Evolutionary conservation across 345 rosid genomes (phyloP).

Genomic region (Geranium rotundifolium): DNA sequence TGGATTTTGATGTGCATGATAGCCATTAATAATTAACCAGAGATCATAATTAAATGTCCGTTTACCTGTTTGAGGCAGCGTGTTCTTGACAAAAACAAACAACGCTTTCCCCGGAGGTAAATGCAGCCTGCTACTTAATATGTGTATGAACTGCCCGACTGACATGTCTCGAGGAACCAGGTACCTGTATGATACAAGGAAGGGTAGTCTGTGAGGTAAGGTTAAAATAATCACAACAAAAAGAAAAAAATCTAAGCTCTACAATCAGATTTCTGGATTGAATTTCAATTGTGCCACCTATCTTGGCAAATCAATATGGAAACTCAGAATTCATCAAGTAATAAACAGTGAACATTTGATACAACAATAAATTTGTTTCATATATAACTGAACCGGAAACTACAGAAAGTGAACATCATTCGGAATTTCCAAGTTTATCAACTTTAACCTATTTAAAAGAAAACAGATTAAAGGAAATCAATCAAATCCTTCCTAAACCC

Average conservation of each 20-base stretch:
- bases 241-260: background rate
- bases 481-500: too few relatives aligned
- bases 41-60: background rate
- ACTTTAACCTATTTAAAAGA: too few relatives aligned
- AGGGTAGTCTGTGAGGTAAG: background rate
- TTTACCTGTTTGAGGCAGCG: conserved; percentile 70
- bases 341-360: too few relatives aligned
- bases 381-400: too few relatives aligned
- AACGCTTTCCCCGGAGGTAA: conserved; percentile 62
- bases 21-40: background rate
- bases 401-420: background rate
- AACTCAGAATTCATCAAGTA: background rate
- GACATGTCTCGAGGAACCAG: conserved; percentile 89
- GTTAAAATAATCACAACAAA: background rate
- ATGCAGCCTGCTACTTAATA: conserved; percentile 53
- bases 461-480: too few relatives aligned
- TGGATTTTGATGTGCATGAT: background rate
- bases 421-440: background rate
- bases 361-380: too few relatives aligned
- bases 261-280: background rate
- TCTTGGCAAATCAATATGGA: background rate
- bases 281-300: too few relatives aligned
- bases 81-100: conserved; percentile 70
- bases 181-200: conserved; percentile 25
- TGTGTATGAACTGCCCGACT: conserved; percentile 74